phyloP scores from a whole-genome alignment of 805 yeast species.

The Middelhovenomyces tepae region DNA sequence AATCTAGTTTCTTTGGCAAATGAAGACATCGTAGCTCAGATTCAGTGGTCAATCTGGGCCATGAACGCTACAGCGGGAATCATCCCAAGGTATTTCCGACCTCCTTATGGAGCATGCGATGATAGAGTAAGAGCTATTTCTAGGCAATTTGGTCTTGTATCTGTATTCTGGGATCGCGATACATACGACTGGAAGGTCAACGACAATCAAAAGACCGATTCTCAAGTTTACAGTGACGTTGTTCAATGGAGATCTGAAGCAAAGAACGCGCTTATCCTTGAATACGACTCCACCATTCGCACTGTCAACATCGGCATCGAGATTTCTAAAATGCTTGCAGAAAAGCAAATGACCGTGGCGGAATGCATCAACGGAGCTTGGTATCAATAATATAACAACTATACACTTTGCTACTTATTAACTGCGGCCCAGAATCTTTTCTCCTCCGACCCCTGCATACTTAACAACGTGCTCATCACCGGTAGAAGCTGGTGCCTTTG shows the following conservation, averaged over 20 bases:
- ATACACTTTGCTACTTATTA: no score
- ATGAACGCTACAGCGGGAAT: constrained; percentile 90
- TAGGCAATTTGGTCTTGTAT: constrained; percentile 76
- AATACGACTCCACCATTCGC: constrained; percentile 65
- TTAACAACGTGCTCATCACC: constrained; percentile 68
- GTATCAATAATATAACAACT: no score
- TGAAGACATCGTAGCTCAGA: constrained; percentile 77
- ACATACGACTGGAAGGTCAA: constrained; percentile 83
- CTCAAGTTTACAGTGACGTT: constrained; percentile 49
- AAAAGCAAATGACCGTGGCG: constrained; percentile 64
- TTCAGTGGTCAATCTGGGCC: constrained; percentile 96
- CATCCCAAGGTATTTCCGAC: constrained; percentile 87
- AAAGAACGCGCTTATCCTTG: constrained; percentile 60
- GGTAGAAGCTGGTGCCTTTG: constrained; percentile 81
- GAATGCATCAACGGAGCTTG: constrained; percentile 57
- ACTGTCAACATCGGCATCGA: constrained; percentile 66
- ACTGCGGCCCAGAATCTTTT: constrained; percentile 53
- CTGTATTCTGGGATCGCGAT: constrained; percentile 87
- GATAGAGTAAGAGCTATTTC: constrained; percentile 73
- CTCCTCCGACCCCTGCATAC: constrained; percentile 64
- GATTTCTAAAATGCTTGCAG: constrained; percentile 45
- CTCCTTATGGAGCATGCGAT: constrained; percentile 94
- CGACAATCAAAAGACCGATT: constrained; percentile 41
- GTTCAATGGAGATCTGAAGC: constrained; percentile 38
- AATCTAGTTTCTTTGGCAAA: constrained; percentile 70